phyloP scores from a whole-genome alignment of 1,284 basidiomycete species.

The Malassezia brasiliensis region DNA sequence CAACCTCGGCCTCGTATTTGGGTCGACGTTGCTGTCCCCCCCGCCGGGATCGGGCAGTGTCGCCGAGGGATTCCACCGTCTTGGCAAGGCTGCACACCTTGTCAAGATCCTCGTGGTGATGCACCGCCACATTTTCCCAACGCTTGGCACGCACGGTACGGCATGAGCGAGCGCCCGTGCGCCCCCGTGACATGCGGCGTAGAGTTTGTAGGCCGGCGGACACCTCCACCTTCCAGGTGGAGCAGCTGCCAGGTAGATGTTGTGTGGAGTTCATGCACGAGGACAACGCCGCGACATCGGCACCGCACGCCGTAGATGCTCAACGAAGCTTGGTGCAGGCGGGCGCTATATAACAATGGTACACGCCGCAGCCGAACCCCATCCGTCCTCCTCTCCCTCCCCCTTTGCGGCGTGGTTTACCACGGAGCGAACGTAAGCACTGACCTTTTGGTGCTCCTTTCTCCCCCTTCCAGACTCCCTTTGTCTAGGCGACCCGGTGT shows the following conservation, averaged over 20 bases:
- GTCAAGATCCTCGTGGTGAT: conserved; percentile 44
- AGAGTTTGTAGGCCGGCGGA: too few species aligned
- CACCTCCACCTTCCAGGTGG: too few species aligned
- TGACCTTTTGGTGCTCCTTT: background rate
- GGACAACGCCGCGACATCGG: too few species aligned
- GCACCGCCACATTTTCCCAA: conserved; percentile 22
- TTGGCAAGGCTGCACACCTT: conserved; percentile 44
- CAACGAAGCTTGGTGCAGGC: background rate
- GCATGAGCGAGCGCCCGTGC: too few species aligned
- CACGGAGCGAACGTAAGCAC: background rate
- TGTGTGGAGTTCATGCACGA: background rate
- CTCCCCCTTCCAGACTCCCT: background rate
- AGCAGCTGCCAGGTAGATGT: background rate
- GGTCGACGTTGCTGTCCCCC: conserved; percentile 44
- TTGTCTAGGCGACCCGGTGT: background rate
- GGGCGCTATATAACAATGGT: too few species aligned
- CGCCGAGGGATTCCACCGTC: conserved; percentile 32
- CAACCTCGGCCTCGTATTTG: conserved; percentile 46
- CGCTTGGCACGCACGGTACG: background rate
- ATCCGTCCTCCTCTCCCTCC: too few species aligned
- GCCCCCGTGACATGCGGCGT: too few species aligned
- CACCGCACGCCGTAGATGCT: background rate
- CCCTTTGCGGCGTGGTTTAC: too few species aligned
- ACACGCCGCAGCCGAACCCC: too few species aligned
- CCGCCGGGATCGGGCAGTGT: conserved; percentile 31